Evolutionary conservation across 2,329 filamentous ascomycete species (phyloP).

Genomic region (Diaporthe humulicola): DNA sequence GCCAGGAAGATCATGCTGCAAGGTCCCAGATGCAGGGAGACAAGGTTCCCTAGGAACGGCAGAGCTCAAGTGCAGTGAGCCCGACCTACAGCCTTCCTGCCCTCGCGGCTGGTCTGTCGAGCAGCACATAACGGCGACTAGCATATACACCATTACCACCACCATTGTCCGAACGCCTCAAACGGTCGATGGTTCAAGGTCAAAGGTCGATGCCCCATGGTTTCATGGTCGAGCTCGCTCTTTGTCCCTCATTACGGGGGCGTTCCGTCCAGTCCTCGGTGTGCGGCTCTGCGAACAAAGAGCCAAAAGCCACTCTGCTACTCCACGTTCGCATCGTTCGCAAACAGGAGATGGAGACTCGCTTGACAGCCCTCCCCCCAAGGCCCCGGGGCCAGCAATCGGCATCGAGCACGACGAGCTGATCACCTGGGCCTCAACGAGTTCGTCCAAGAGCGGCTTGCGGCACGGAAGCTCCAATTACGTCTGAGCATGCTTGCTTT

Average conservation of each 20-base stretch:
- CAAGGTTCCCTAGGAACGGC: conserved; percentile 33
- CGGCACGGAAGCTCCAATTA: conserved; percentile 36
- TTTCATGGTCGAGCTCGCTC: neutral
- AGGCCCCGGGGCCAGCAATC: neutral
- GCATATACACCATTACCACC: conserved; percentile 23
- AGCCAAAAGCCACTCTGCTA: neutral
- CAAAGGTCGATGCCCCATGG: neutral
- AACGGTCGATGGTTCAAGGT: conserved; percentile 2
- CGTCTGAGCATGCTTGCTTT: conserved; percentile 31
- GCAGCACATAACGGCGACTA: conserved; percentile 35
- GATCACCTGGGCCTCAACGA: conserved; percentile 27
- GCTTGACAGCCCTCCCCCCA: neutral
- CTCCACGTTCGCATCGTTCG: conserved; percentile 3
- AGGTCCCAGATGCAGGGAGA: conserved; percentile 34
- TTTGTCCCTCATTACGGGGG: conserved; percentile 17
- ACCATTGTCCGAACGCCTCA: conserved; percentile 20
- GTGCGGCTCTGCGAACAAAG: conserved; percentile 21
- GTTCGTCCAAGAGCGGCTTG: conserved; percentile 31
- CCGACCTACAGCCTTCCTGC: conserved; percentile 15
- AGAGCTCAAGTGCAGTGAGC: conserved; percentile 15
- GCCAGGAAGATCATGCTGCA: conserved; percentile 28
- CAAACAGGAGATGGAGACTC: conserved; percentile 15
- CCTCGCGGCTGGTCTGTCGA: conserved; percentile 27
- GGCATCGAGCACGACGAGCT: conserved; percentile 12
- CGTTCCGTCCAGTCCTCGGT: neutral